These are phyloP conservation scores for Xanthoconium purpureum DNA, from an alignment of 768 basidiomycete genomes.

Conservation along the genomic window DNA sequence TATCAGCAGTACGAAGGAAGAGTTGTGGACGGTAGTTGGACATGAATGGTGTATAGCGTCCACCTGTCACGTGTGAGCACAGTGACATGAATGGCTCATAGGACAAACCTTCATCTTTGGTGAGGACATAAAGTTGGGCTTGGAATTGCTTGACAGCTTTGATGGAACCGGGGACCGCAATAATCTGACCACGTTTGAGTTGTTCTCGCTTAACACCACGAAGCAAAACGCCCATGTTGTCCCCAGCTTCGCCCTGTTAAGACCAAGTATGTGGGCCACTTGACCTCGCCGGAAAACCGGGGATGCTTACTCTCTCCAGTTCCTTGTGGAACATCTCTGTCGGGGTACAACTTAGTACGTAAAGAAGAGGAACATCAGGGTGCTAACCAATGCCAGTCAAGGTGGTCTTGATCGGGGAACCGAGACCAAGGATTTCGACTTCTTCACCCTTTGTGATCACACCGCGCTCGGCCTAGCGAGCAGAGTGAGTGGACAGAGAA, in stretches of 20 bases:
- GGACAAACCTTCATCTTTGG: conserved; percentile 40
- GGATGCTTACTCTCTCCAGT: conserved; percentile 73
- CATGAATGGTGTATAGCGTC: conserved; percentile 91
- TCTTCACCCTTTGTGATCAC: conserved; percentile 87
- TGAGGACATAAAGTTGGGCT: conserved; percentile 78
- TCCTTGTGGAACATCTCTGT: conserved; percentile 99
- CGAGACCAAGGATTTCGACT: conserved; percentile 89
- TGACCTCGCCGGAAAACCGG: not conserved
- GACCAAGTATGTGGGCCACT: conserved; percentile 5
- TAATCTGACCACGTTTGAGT: conserved; percentile 87
- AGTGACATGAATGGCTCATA: conserved; percentile 45
- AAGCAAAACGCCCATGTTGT: conserved; percentile 97
- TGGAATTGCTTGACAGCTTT: conserved; percentile 94
- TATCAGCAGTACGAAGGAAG: conserved; percentile 93
- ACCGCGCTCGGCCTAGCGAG: conserved; percentile 81
- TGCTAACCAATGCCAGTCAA: conserved; percentile 83
- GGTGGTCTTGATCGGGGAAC: conserved; percentile 80
- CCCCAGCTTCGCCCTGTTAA: conserved; percentile 87
- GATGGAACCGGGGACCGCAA: conserved; percentile 85
- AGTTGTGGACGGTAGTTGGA: conserved; percentile 92
- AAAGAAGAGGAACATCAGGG: not conserved
- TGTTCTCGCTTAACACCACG: conserved; percentile 98
- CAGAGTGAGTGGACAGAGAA: not conserved
- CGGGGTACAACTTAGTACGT: conserved; percentile 4
- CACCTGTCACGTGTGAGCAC: conserved; percentile 38